Evolutionary conservation across 1,139 yeast species (phyloP).

Genomic region (Tardiomyces blankii): DNA sequence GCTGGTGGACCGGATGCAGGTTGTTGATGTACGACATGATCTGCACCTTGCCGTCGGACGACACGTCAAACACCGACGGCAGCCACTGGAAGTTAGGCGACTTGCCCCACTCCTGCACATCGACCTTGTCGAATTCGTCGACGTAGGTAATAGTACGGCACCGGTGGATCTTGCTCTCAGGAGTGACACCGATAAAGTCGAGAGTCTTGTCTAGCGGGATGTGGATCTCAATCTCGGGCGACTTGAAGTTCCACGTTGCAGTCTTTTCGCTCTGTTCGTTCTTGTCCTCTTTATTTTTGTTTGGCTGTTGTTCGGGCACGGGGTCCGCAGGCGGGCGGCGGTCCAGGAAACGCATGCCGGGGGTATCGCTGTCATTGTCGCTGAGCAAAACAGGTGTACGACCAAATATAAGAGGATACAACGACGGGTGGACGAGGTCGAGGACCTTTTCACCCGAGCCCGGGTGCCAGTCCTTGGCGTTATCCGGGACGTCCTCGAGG

Average conservation of each 20-base stretch:
- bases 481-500: slow-evolving; percentile 3
- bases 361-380: background rate
- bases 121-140: background rate
- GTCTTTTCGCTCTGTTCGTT: too few species aligned
- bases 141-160: background rate
- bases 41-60: slow-evolving; percentile 8
- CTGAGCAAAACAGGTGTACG: slow-evolving; percentile 21
- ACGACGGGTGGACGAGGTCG: slow-evolving; percentile 36
- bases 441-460: slow-evolving; percentile 28
- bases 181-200: background rate
- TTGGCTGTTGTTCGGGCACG: too few species aligned
- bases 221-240: background rate
- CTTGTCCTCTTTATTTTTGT: too few species aligned
- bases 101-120: background rate
- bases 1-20: slow-evolving; percentile 26
- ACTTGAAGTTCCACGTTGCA: too few species aligned
- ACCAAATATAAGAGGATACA: slow-evolving; percentile 31
- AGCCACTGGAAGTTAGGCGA: slow-evolving; percentile 14
- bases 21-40: slow-evolving; percentile 33
- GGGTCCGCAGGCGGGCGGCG: background rate
- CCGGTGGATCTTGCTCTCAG: background rate
- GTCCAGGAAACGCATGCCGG: background rate
- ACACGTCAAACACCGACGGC: slow-evolving; percentile 12
- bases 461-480: slow-evolving; percentile 30
- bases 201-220: background rate